Evolutionary conservation across 805 yeast genomes (phyloP).

Genomic region (Myxozyma sirexii): DNA sequence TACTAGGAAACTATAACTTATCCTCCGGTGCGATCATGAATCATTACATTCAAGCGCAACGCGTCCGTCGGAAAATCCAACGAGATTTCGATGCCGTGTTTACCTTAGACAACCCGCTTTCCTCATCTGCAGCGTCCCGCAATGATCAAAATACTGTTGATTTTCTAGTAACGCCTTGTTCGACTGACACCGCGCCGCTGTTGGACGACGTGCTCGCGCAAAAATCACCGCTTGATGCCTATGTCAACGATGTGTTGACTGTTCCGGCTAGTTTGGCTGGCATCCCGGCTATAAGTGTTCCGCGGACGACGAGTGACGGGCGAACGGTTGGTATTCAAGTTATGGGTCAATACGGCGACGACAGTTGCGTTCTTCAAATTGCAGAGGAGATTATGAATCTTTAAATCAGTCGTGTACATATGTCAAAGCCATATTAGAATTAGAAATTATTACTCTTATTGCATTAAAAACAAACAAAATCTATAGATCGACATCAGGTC

Average conservation of each 20-base stretch:
- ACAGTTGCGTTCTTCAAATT: slow-evolving; percentile 56
- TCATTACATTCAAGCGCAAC: slow-evolving; percentile 76
- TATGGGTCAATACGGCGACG: slow-evolving; percentile 86
- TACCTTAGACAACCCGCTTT: slow-evolving; percentile 51
- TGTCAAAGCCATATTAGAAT: too few relatives aligned
- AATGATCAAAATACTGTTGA: slow-evolving; percentile 56
- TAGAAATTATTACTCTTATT: not conserved
- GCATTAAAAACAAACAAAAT: not conserved
- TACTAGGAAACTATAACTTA: slow-evolving; percentile 83
- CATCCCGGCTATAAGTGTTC: slow-evolving; percentile 80
- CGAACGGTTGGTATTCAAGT: slow-evolving; percentile 71
- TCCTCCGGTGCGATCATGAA: slow-evolving; percentile 72
- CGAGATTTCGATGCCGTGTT: slow-evolving; percentile 70
- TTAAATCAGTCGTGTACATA: not conserved
- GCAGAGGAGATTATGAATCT: slow-evolving; percentile 38
- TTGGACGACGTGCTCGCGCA: slow-evolving; percentile 50
- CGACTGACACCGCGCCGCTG: slow-evolving; percentile 59
- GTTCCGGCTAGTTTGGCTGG: slow-evolving; percentile 93
- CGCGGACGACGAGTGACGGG: slow-evolving; percentile 48
- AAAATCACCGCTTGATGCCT: slow-evolving; percentile 53
- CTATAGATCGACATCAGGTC: slow-evolving; percentile 8
- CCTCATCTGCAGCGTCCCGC: slow-evolving; percentile 29
- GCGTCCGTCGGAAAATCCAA: slow-evolving; percentile 61
- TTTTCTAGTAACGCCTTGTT: slow-evolving; percentile 71
- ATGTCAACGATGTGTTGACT: slow-evolving; percentile 80